Percentiles rank a stretch among this genome's conserved stretches.
These are phyloP conservation scores for Fagopyrum tataricum DNA, from an alignment of 148 eudicot genomes.

Conservation along the genomic window DNA sequence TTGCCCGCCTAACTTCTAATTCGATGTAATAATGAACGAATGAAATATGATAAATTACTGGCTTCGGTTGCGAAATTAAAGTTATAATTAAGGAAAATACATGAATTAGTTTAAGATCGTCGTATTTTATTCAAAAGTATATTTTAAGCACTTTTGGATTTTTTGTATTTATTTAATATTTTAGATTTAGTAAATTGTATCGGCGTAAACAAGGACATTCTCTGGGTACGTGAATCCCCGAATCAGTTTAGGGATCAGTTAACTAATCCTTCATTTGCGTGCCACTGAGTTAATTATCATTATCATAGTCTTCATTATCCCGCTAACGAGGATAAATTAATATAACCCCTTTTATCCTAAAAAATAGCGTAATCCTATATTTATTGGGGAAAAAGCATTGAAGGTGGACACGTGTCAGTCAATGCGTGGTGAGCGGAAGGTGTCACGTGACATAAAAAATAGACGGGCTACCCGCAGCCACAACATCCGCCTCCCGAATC, in stretches of 20 bases:
- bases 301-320: neutral
- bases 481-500: slow-evolving; percentile 68
- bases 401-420: slow-evolving; percentile 40
- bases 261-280: slow-evolving; percentile 22
- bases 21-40: no score
- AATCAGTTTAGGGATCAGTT: slow-evolving; percentile 90
- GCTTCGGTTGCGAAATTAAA: no score
- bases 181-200: no score
- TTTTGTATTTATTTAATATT: no score
- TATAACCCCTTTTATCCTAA: neutral
- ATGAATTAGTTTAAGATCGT: no score
- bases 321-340: neutral
- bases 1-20: no score
- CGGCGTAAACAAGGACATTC: slow-evolving; percentile 38
- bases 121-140: no score
- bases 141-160: no score
- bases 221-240: slow-evolving; percentile 52
- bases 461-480: slow-evolving; percentile 28
- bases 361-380: neutral
- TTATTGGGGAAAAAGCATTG: neutral
- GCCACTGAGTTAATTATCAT: neutral
- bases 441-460: slow-evolving; percentile 68
- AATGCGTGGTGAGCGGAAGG: slow-evolving; percentile 35
- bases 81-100: no score
- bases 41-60: no score